phyloP scores from a whole-genome alignment of 1,284 basidiomycete species.

The Entoloma clypeatum region DNA sequence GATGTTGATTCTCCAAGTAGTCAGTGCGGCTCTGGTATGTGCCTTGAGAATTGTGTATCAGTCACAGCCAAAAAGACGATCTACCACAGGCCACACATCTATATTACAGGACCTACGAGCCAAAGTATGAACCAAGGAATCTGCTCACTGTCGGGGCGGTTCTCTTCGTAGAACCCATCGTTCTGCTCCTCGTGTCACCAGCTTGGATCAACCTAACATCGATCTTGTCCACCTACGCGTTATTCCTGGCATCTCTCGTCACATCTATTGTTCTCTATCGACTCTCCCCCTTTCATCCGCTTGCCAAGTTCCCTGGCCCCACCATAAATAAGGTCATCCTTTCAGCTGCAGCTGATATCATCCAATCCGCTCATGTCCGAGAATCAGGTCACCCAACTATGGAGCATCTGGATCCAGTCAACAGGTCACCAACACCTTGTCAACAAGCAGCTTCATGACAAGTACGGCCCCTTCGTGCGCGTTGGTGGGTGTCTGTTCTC shows the following conservation, averaged over 20 bases:
- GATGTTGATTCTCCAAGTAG: no score
- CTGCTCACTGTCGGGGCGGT: constrained; percentile 9
- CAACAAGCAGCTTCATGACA: constrained; percentile 20
- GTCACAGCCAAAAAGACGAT: not conserved
- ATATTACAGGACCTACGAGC: no score
- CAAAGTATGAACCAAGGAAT: constrained; percentile 20
- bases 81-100: constrained; percentile 23
- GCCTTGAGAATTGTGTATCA: not conserved
- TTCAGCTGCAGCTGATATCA: no score
- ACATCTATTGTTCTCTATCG: constrained; percentile 21
- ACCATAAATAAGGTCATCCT: constrained; percentile 13
- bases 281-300: constrained; percentile 24
- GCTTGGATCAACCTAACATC: not conserved
- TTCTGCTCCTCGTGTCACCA: constrained; percentile 11
- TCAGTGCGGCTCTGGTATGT: no score
- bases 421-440: constrained; percentile 16
- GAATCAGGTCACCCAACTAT: constrained; percentile 19
- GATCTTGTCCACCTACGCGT: constrained; percentile 11
- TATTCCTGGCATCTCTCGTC: constrained; percentile 15
- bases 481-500: constrained; percentile 19
- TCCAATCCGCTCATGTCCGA: constrained; percentile 1
- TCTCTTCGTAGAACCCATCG: constrained; percentile 16
- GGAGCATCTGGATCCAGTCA: constrained; percentile 17
- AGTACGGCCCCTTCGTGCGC: constrained; percentile 21
- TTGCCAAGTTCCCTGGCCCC: constrained; percentile 23